phyloP scores from a whole-genome alignment of 768 basidiomycete species.

The Candolleomyces eurysporus region DNA sequence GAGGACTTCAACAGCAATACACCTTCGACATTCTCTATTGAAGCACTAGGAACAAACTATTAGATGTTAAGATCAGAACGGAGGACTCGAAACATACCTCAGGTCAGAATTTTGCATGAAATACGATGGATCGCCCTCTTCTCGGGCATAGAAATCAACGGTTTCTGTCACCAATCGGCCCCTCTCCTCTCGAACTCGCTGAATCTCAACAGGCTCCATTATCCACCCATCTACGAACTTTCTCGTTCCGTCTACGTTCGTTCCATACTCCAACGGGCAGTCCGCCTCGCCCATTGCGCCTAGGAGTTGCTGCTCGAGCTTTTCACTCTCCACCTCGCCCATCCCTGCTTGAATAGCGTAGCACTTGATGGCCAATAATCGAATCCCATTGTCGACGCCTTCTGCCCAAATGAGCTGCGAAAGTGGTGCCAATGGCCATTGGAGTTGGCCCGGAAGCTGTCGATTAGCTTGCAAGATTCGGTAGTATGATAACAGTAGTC shows the following conservation, averaged over 20 bases:
- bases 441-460: conserved; percentile 55
- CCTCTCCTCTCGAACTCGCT: conserved; percentile 54
- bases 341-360: conserved; percentile 76
- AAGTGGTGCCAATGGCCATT: conserved; percentile 64
- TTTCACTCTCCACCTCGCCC: conserved; percentile 72
- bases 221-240: conserved; percentile 76
- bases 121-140: conserved; percentile 30
- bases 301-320: conserved; percentile 58
- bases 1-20: conserved; percentile 57
- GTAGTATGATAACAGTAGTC: conserved; percentile 75
- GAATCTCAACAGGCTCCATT: conserved; percentile 65
- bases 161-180: conserved; percentile 38
- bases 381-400: conserved; percentile 56
- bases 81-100: conserved; percentile 40
- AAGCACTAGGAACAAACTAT: conserved; percentile 38
- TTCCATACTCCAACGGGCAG: conserved; percentile 58
- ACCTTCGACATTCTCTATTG: conserved; percentile 62
- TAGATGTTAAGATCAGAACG: neutral
- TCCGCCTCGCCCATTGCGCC: conserved; percentile 48
- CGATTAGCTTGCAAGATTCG: conserved; percentile 76
- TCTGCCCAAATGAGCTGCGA: conserved; percentile 42
- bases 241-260: conserved; percentile 43
- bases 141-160: conserved; percentile 45
- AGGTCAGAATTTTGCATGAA: conserved; percentile 47
- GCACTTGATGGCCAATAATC: conserved; percentile 72